Evolutionary conservation across 2,329 filamentous ascomycete species (phyloP).

Genomic region (Diaporthe citri): DNA sequence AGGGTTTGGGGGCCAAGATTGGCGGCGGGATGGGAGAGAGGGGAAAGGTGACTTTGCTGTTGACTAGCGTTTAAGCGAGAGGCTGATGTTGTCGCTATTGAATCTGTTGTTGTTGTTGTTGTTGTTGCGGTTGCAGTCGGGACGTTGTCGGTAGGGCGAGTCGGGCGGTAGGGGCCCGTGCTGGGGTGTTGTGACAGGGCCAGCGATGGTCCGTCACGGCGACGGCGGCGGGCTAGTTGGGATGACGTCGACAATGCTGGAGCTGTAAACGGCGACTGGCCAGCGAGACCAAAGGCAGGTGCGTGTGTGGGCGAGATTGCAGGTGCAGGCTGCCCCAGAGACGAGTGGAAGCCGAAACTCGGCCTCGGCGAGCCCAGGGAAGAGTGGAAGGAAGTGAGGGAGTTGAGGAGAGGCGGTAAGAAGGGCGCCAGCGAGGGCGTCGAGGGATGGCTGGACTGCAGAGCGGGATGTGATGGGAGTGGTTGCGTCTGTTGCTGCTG

Average conservation of each 20-base stretch:
- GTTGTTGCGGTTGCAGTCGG: background rate
- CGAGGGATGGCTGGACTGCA: slow-evolving; percentile 16
- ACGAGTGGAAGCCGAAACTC: background rate
- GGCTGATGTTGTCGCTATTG: slow-evolving; percentile 21
- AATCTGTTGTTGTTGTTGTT: no score
- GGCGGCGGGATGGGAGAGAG: background rate
- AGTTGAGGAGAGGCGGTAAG: slow-evolving; percentile 17
- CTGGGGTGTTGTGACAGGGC: slow-evolving; percentile 16
- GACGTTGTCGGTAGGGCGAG: background rate
- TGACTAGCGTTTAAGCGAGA: background rate
- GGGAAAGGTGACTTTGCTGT: background rate
- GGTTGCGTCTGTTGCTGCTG: slow-evolving; percentile 4
- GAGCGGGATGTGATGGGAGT: background rate
- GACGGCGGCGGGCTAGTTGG: slow-evolving; percentile 21
- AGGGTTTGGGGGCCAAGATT: background rate
- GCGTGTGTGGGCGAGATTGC: background rate
- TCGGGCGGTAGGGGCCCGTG: slow-evolving; percentile 17
- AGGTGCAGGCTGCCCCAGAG: background rate
- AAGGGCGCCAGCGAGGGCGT: slow-evolving; percentile 5
- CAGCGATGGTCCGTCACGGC: slow-evolving; percentile 17
- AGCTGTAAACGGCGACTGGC: slow-evolving; percentile 15
- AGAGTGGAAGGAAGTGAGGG: slow-evolving; percentile 17
- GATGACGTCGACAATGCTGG: slow-evolving; percentile 30
- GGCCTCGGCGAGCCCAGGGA: slow-evolving; percentile 7
- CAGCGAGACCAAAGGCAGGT: background rate